Conservation (phyloP, 805 yeast genomes). For the Pichia thaimueangensis region DNA sequence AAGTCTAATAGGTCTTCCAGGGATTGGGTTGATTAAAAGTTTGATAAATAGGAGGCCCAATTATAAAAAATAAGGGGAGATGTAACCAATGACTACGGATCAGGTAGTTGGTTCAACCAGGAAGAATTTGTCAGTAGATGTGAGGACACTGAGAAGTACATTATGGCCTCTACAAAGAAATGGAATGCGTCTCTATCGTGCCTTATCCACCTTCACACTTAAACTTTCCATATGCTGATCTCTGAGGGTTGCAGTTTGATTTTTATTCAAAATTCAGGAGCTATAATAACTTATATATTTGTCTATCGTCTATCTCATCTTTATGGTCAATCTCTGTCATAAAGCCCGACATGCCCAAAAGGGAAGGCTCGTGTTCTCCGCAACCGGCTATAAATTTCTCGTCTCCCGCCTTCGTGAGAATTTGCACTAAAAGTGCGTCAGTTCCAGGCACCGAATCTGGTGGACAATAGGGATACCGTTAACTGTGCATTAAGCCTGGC, state of each 20-base stretch:
- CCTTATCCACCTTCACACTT: conserved; percentile 25
- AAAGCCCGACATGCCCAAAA: no score
- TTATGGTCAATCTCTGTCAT: no score
- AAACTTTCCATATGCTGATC: conserved; percentile 19
- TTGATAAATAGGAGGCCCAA: conserved; percentile 24
- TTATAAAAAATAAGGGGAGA: conserved; percentile 20
- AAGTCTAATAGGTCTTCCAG: conserved; percentile 28
- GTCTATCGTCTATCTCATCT: no score
- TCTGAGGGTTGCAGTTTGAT: conserved; percentile 7
- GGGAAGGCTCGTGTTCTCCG: no score
- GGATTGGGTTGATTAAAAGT: conserved; percentile 30
- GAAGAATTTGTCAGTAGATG: conserved; percentile 23
- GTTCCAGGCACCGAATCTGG: no score
- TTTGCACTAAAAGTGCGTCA: no score
- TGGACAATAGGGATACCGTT: no score
- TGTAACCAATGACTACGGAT: conserved; percentile 15
- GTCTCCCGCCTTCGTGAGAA: no score
- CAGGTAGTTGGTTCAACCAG: conserved; percentile 27
- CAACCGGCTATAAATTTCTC: no score
- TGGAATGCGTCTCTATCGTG: conserved; percentile 27
- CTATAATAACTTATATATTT: no score
- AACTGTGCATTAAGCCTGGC: no score
- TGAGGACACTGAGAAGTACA: conserved; percentile 24
- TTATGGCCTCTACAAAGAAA: conserved; percentile 28
- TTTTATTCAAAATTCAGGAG: no score